Percentiles rank a stretch among this genome's conserved stretches.
phyloP scores from a whole-genome alignment of 495 filamentous ascomycete species.

The Thermochaetoides thermophila region DNA sequence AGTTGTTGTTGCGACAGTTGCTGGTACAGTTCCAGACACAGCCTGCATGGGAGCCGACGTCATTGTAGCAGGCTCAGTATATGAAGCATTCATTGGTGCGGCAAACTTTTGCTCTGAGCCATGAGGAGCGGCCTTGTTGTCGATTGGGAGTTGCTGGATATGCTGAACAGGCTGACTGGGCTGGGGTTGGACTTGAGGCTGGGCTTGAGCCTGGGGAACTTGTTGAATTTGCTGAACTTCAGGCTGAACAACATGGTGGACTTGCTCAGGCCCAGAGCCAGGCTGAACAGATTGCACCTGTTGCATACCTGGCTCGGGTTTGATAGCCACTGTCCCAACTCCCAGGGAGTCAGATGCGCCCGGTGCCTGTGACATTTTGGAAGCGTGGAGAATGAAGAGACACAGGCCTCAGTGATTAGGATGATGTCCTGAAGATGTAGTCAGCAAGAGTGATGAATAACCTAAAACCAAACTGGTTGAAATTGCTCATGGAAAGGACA shows the following conservation, averaged over 20 bases:
- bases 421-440: no score
- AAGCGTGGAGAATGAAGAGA: neutral
- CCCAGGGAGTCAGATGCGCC: constrained; percentile 22
- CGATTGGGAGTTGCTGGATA: constrained; percentile 30
- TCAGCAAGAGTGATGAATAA: no score
- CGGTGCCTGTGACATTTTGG: constrained; percentile 22
- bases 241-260: no score
- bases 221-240: constrained; percentile 9
- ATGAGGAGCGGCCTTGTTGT: constrained; percentile 56
- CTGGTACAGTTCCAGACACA: no score
- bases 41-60: constrained; percentile 11
- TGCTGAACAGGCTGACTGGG: constrained; percentile 3
- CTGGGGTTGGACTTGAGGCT: constrained; percentile 8
- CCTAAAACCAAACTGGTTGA: no score
- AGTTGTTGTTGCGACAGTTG: no score
- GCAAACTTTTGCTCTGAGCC: constrained; percentile 39
- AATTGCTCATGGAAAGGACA: no score
- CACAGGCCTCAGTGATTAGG: neutral
- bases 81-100: constrained; percentile 17
- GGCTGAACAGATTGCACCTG: neutral
- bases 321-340: constrained; percentile 23
- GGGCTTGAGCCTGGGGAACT: constrained; percentile 4
- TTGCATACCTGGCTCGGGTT: constrained; percentile 13
- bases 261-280: no score
- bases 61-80: constrained; percentile 24